Base-by-base conservation (phyloP, 2,329 filamentous ascomycete species). In the Fusarium protoensiforme region DNA sequence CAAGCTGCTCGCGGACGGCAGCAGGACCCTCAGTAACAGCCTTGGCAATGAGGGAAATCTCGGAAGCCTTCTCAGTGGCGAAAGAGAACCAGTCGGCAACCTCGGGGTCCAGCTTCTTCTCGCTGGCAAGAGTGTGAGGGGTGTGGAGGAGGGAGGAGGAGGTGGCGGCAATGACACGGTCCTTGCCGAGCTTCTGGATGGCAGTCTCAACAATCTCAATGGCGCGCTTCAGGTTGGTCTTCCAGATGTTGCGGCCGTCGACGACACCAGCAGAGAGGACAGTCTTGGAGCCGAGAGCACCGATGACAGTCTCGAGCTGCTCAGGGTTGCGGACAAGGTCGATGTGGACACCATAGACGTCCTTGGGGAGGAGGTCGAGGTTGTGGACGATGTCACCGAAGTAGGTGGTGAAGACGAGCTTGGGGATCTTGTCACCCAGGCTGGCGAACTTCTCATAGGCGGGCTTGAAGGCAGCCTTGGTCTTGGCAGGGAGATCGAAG, bases 321-420 rank as follows among this genome's bases (percentile, higher is more conserved):
- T 98, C 96, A 64, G 96, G 96, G 90, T 98, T 96, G 84, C 96
- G 95, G 85, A 98, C 96, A 77, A 98, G 93, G 86, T 99, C 96
- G 77, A 98, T 83, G 89, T 99, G 96, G 78, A 99, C 90, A 80
- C 90, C 96, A 84, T 97, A 91, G 81, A 97, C 85, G 80, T 90
- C 90, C 83, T 92, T 90, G 82, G 94, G 90, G 80, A 99, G 86
- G 77, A 94, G 91, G 81, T 98, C 95, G 78, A 98, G 91, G 92
- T 99, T 99, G 93, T 99, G 96, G 80, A 98, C 94, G 77, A 99
- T 95, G 85, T 99, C 96, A 88, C 96, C 96, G 82, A 99, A 99
- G 92, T 98, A 99, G 82, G 96, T 98, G 84, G 96, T 93, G 81
- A 99, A 90, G 80, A 96, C 91, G 68, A 98, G 86, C 84, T 96